Evolutionary conservation across 139 green algal genomes (phyloP), one percentile per base, ranked within the genome.

Genomic region (Spirogloea muscicola): DNA sequence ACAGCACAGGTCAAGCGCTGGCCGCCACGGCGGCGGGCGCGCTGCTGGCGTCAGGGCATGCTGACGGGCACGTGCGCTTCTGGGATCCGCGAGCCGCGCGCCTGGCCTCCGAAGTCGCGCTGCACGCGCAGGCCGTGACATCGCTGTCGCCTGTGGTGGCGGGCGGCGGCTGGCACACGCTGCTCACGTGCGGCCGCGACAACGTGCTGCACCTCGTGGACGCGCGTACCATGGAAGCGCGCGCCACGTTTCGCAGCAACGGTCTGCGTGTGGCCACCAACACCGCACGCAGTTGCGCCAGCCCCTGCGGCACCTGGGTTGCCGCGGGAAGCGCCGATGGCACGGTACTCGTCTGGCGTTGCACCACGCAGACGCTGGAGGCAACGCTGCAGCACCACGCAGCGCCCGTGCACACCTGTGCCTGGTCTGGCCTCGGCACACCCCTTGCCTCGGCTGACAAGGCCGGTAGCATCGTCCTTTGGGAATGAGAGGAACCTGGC

Each of bases 1-100:
- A 80, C 36, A 84, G 77, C 76, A 84, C 68, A 59, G 80, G 76
- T 75, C 79, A 84, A 40, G 18, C 58, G 0, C 16, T 84, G 13
- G 72, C 57, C 76, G 34, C 81, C 27, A 73, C 36, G 31, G n/a
- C 42, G 3, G 76, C 81, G 34, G 76, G 58, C 9, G 51, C 75
- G 25, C 39, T 44, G 40, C 6, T 84, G n/a, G 79, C 36, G 16
- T 83, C 77, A 6, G 77, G 72, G 16, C 77, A 84, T 34, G 49
- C 59, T 3, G 77, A 84, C 59, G 77, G 77, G 29, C 51, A 80
- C 16, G 36, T 84, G 49, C 74, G 77, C 62, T 38, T 84, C 10
- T 84, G 77, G 77, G 77, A 84, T 62, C 38, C 76, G 59, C 62
- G 74, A 0, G 57, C 61, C 10, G 77, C 74, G 9, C 27, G 38